Evolutionary conservation across 164 flowering plant genomes (phyloP), one percentile per base, ranked within the genome.

Genomic region (Platanus orientalis): DNA sequence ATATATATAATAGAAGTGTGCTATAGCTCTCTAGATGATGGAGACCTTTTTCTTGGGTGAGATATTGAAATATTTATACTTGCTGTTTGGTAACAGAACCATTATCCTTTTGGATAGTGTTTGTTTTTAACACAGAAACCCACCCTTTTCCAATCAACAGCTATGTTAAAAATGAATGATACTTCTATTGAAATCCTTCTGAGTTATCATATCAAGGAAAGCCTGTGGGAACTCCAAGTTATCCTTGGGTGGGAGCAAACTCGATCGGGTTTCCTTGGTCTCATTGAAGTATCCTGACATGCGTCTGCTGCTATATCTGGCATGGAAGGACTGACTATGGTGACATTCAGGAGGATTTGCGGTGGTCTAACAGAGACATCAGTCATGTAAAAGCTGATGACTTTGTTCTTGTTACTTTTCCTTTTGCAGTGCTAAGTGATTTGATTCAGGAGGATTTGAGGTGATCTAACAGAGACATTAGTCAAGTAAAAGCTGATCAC

Each of bases 1-100:
- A n/a, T n/a, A n/a, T n/a, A n/a, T n/a, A n/a, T n/a, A n/a, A n/a
- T n/a, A n/a, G n/a, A n/a, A n/a, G n/a, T n/a, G 45, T 95, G 98
- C 58, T 92, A 88, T 66, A 81, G 72, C 67, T 94, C 97, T 65
- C 75, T 95, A 58, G 84, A 88, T 62, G 99, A 95, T 92, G 97
- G 97, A 91, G 72, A 94, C 96, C 32, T 94, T 94, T 78, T 94
- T 89, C 69, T 71, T 94, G 73, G 98, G 97, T 2, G 99, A 94
- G 80, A 94, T 96, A 6, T 71, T 91, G 61, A 92, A 92, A 66
- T 95, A 95, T 71, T 59, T 95, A 12, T 92, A 88, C 74, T 78
- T 95, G 75, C 73, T 92, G 58, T 90, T 95, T 76, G 89, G 80
- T 25, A 86, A 90, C 42, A 80, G 61, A 53, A 72, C 76, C 30